These are phyloP conservation scores for Nicotiana paniculata DNA, from an alignment of 257 asterid genomes.

Conservation along the genomic window DNA sequence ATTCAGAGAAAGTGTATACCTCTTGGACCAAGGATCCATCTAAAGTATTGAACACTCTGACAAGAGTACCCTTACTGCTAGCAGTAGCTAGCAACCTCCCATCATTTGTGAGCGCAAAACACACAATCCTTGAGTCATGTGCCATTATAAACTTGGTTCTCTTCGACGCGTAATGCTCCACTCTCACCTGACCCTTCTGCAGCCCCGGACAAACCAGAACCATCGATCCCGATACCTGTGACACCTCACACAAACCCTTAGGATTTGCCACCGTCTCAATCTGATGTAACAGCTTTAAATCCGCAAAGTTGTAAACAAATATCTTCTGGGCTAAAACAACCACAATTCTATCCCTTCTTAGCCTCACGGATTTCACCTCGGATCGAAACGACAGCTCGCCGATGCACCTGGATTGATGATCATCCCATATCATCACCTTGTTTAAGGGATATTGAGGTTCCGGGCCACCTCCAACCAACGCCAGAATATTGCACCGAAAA, in stretches of 20 bases:
- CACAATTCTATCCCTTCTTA: slow-evolving; percentile 64
- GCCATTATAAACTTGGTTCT: slow-evolving; percentile 73
- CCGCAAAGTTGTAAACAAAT: slow-evolving; percentile 72
- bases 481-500: slow-evolving; percentile 70
- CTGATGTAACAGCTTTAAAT: slow-evolving; percentile 77
- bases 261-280: slow-evolving; percentile 80
- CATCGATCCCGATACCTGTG: slow-evolving; percentile 63
- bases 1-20: slow-evolving; percentile 27
- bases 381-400: slow-evolving; percentile 84
- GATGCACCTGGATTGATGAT: slow-evolving; percentile 69
- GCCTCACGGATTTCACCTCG: slow-evolving; percentile 77
- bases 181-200: slow-evolving; percentile 86
- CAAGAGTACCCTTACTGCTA: slow-evolving; percentile 79
- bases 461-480: slow-evolving; percentile 81
- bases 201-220: slow-evolving; percentile 82
- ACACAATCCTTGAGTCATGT: slow-evolving; percentile 66
- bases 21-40: slow-evolving; percentile 88
- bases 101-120: slow-evolving; percentile 71
- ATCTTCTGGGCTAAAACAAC: slow-evolving; percentile 74
- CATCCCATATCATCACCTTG: slow-evolving; percentile 97
- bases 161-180: slow-evolving; percentile 69
- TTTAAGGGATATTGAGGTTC: slow-evolving; percentile 69
- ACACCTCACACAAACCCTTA: slow-evolving; percentile 79
- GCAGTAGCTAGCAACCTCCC: slow-evolving; percentile 83
- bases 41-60: slow-evolving; percentile 63